These are phyloP conservation scores for Scolecobasidium constrictum DNA, from an alignment of 2,329 filamentous ascomycete species.

Conservation along the genomic window DNA sequence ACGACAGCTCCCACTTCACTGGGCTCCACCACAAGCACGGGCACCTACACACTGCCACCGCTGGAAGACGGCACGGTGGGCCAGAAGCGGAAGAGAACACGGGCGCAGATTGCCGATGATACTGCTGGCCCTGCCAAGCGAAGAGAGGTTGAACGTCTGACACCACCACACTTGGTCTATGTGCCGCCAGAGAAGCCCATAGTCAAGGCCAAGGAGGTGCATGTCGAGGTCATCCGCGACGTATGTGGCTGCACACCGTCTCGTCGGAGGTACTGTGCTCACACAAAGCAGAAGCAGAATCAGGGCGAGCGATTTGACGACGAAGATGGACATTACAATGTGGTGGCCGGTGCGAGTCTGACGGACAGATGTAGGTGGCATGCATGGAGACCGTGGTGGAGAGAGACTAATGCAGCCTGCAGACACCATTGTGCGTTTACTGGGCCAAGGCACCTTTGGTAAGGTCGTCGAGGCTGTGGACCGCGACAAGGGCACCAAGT, in stretches of 20 bases:
- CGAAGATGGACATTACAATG: constrained; percentile 94
- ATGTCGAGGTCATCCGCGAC: constrained; percentile 48
- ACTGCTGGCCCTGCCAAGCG: constrained; percentile 49
- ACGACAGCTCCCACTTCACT: constrained; percentile 86
- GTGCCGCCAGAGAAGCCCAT: constrained; percentile 78
- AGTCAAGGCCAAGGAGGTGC: constrained; percentile 66
- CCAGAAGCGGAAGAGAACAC: constrained; percentile 82
- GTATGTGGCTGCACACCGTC: constrained; percentile 31
- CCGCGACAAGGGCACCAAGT: constrained; percentile 62
- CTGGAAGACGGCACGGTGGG: constrained; percentile 56
- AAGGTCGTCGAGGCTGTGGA: constrained; percentile 95
- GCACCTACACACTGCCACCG: constrained; percentile 37
- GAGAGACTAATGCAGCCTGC: constrained; percentile 5
- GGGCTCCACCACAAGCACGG: constrained; percentile 53
- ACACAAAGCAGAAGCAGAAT: constrained; percentile 29
- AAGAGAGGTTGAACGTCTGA: constrained; percentile 52
- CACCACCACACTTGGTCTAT: constrained; percentile 59
- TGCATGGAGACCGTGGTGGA: too few relatives aligned
- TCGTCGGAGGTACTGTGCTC: not conserved
- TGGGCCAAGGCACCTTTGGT: constrained; percentile 95
- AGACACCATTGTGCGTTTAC: constrained; percentile 82
- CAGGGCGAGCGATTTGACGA: constrained; percentile 74
- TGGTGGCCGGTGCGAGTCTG: constrained; percentile 73
- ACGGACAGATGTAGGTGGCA: constrained; percentile 76
- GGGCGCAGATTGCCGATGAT: constrained; percentile 72